Conservation (phyloP, 257 asterid genomes). For the Petrea volubilis region DNA sequence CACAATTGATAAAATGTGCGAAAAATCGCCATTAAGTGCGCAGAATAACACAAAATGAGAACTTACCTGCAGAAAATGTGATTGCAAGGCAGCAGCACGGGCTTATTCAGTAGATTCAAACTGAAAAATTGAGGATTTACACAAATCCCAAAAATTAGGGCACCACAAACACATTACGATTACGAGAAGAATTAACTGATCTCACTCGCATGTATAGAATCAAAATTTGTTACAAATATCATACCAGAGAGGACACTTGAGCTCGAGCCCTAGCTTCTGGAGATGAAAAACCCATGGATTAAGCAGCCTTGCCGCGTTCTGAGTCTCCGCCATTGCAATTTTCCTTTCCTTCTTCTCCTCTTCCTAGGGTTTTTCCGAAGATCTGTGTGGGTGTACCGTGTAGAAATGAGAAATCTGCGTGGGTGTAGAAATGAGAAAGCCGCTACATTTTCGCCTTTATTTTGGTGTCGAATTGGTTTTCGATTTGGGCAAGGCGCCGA, state of each 20-base stretch:
- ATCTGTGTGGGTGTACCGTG: neutral
- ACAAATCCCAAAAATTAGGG: neutral
- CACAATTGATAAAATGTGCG: neutral
- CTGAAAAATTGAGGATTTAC: conserved; percentile 35
- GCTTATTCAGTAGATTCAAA: conserved; percentile 65
- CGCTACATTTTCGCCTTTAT: neutral
- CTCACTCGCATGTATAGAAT: neutral
- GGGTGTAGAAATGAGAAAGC: neutral
- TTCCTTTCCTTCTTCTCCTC: neutral
- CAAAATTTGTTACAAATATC: neutral
- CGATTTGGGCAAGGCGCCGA: conserved; percentile 9
- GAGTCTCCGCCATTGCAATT: conserved; percentile 40
- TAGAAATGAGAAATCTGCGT: neutral
- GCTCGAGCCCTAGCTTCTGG: conserved; percentile 83
- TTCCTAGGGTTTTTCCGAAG: neutral
- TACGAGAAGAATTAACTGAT: neutral
- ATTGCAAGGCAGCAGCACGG: conserved; percentile 81
- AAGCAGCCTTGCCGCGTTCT: conserved; percentile 35
- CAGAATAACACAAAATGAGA: neutral
- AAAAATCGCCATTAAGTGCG: neutral
- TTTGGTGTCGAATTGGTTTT: neutral
- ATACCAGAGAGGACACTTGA: conserved; percentile 89
- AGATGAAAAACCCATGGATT: conserved; percentile 74
- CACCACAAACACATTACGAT: neutral
- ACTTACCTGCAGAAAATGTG: conserved; percentile 90